Percentiles rank a stretch among this genome's conserved stretches.
phyloP scores from a whole-genome alignment of 805 yeast species.

The Sugiyamaella chiloensis region DNA sequence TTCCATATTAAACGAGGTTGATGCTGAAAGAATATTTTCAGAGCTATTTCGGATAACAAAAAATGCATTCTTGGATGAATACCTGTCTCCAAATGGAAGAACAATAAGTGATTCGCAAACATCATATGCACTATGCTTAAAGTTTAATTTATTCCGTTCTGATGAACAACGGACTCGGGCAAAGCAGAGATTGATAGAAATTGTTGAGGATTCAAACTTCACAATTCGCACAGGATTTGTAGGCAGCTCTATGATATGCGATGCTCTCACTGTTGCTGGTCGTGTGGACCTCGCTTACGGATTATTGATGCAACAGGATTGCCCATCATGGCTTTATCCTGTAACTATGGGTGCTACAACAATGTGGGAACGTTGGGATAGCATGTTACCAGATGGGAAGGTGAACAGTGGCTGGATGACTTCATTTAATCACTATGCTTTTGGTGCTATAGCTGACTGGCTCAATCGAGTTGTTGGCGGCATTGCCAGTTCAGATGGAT shows the following conservation, averaged over 20 bases:
- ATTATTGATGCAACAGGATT: constrained; percentile 21
- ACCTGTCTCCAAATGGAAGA: constrained; percentile 22
- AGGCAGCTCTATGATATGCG: constrained; percentile 30
- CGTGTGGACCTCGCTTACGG: constrained; percentile 23
- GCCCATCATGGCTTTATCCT: constrained; percentile 32
- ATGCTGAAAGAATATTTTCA: not conserved
- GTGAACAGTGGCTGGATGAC: constrained; percentile 33
- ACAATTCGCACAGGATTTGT: constrained; percentile 31
- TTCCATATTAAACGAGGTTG: constrained; percentile 8
- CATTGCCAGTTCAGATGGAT: constrained; percentile 22
- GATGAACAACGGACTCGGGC: constrained; percentile 10
- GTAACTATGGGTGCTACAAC: constrained; percentile 33
- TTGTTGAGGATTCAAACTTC: constrained; percentile 22
- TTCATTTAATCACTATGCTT: constrained; percentile 31
- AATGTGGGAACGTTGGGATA: constrained; percentile 33
- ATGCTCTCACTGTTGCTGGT: constrained; percentile 25
- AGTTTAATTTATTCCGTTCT: constrained; percentile 20
- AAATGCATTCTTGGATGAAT: constrained; percentile 21
- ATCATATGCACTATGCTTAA: constrained; percentile 27
- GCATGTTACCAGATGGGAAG: constrained; percentile 29
- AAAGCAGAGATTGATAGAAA: constrained; percentile 1
- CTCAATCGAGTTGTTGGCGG: constrained; percentile 25
- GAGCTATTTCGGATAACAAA: constrained; percentile 17
- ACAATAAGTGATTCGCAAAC: constrained; percentile 28
- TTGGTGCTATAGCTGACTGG: constrained; percentile 28